phyloP scores from a whole-genome alignment of 2,329 filamentous ascomycete species.

The Sporothrix variecibatus region DNA sequence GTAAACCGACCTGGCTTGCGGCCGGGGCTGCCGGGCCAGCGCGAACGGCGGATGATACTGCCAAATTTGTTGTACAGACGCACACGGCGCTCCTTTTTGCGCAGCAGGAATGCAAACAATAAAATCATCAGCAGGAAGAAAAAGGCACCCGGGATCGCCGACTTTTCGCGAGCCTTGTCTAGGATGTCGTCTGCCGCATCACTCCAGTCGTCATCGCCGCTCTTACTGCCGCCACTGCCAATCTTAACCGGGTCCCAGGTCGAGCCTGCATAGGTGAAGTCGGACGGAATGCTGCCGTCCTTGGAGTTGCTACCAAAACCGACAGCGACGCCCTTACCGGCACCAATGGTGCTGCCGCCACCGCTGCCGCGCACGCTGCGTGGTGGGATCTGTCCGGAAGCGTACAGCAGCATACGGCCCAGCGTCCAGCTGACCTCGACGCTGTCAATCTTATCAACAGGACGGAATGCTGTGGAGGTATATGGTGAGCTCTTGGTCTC shows the following conservation, averaged over 20 bases:
- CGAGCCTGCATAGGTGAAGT: conserved; percentile 83
- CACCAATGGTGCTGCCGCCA: conserved; percentile 34
- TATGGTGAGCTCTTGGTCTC: conserved; percentile 74
- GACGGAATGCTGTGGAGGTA: conserved; percentile 76
- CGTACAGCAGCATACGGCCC: conserved; percentile 94
- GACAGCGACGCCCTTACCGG: conserved; percentile 64
- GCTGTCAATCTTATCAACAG: conserved; percentile 86
- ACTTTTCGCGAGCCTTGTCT: conserved; percentile 64
- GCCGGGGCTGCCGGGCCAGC: conserved; percentile 47
- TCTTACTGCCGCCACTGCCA: conserved; percentile 55
- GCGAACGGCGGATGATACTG: conserved; percentile 44
- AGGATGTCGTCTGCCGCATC: conserved; percentile 61
- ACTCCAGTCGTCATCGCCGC: conserved; percentile 58
- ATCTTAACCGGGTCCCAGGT: conserved; percentile 46
- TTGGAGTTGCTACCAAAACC: conserved; percentile 88
- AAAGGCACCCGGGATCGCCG: conserved; percentile 74
- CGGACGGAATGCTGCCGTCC: conserved; percentile 59
- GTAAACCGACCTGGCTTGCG: conserved; percentile 39
- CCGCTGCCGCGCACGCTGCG: conserved; percentile 39
- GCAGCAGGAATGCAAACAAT: conserved; percentile 70
- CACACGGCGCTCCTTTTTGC: conserved; percentile 74
- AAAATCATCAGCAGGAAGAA: conserved; percentile 73
- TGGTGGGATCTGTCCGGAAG: conserved; percentile 80
- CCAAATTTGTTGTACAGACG: conserved; percentile 58
- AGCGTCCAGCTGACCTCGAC: conserved; percentile 97